Percentiles rank a stretch among this genome's conserved stretches.
Evolutionary conservation across 176 grass and related monocot species (phyloP).

Genomic region (Carex cristatella): DNA sequence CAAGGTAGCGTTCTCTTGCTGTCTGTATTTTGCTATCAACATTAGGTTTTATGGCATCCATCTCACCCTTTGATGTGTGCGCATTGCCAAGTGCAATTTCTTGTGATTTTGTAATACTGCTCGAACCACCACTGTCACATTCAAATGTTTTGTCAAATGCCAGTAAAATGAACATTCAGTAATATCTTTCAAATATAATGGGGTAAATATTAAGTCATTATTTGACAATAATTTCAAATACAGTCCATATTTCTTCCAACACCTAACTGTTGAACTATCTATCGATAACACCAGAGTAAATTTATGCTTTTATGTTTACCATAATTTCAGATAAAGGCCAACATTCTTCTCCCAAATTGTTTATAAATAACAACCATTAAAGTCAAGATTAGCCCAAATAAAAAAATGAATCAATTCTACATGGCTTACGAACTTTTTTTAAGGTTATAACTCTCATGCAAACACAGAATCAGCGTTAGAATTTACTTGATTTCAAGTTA

Average conservation of each 20-base stretch:
- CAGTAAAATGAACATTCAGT: background rate
- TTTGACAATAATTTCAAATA: background rate
- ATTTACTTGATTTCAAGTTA: background rate
- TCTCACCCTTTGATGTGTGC: background rate
- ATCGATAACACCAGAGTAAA: no score
- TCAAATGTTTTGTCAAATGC: constrained; percentile 11
- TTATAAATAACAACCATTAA: background rate
- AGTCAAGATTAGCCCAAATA: background rate
- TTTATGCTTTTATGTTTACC: background rate
- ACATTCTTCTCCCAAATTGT: background rate
- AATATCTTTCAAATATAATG: background rate
- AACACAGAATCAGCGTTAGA: background rate
- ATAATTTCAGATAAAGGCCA: background rate
- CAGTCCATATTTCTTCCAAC: background rate
- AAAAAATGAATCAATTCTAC: background rate
- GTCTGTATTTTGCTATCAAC: constrained; percentile 87
- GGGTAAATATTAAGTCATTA: background rate
- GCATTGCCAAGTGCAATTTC: constrained; percentile 14
- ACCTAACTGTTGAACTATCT: background rate
- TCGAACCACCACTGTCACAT: constrained; percentile 55
- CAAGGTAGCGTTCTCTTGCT: constrained; percentile 79
- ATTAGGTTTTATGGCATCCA: constrained; percentile 43
- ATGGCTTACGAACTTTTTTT: background rate
- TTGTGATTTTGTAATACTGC: constrained; percentile 13
- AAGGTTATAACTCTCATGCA: background rate